Conservation (phyloP, 2,329 filamentous ascomycete genomes). For the Didymella arachidicola region DNA sequence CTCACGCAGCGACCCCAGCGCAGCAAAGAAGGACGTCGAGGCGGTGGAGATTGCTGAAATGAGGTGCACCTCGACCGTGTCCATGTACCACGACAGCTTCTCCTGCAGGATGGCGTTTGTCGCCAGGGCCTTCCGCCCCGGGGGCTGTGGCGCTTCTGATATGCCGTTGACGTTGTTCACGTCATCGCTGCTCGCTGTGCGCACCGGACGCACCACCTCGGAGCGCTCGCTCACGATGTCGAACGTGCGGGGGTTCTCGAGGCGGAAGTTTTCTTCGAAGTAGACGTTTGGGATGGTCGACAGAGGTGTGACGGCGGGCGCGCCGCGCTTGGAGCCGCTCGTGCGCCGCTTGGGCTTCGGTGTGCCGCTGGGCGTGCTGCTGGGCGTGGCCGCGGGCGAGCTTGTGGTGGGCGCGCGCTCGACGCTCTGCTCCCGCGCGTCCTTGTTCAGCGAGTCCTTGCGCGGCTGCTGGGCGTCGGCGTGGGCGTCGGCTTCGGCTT, state of each 20-base stretch:
- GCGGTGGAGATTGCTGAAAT: slow-evolving; percentile 96
- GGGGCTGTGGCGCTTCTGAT: slow-evolving; percentile 62
- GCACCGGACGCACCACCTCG: slow-evolving; percentile 80
- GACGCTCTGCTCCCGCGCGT: slow-evolving; percentile 59
- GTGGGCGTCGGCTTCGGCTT: slow-evolving; percentile 71
- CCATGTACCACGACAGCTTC: slow-evolving; percentile 99
- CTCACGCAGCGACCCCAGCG: slow-evolving; percentile 87
- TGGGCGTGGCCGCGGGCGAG: slow-evolving; percentile 52
- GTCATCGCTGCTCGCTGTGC: slow-evolving; percentile 58
- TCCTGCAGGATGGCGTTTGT: slow-evolving; percentile 98
- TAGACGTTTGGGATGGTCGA: slow-evolving; percentile 94
- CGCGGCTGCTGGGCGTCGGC: slow-evolving; percentile 50
- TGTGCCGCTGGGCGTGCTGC: slow-evolving; percentile 57
- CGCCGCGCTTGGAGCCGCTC: slow-evolving; percentile 65
- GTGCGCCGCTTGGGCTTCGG: slow-evolving; percentile 60
- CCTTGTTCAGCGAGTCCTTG: slow-evolving; percentile 56
- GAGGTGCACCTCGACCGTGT: slow-evolving; percentile 95
- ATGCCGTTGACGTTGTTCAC: slow-evolving; percentile 65
- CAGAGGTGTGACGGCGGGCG: slow-evolving; percentile 80
- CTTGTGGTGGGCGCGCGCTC: slow-evolving; percentile 51
- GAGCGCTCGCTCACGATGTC: slow-evolving; percentile 96
- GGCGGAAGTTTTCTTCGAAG: slow-evolving; percentile 91
- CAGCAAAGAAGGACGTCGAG: slow-evolving; percentile 95
- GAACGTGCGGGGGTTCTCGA: slow-evolving; percentile 95
- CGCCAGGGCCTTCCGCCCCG: slow-evolving; percentile 80